Evolutionary conservation across 129 eudicot species (phyloP), one percentile per base, ranked within the genome.

Genomic region (Logfia minima): DNA sequence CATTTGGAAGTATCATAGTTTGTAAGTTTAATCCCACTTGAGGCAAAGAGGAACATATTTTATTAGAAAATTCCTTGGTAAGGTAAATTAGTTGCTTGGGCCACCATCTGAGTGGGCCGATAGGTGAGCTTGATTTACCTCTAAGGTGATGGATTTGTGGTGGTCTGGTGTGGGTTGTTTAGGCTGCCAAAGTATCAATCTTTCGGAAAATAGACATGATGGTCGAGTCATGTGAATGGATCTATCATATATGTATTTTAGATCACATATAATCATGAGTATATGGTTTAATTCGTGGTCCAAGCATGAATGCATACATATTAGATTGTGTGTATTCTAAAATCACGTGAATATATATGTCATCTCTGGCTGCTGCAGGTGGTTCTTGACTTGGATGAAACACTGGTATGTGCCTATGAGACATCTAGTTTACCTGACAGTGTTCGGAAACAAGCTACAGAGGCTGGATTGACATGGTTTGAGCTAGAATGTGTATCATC

Each of bases 381-480:
- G 79, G 99, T 91, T 87, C 99, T 95, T 68, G 99, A 95, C 78
- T 84, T 95, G 85, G 99, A 95, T 77, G 99, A 95, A 83, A 95
- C 99, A 68, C 70, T 95, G 69, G 94, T 95, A 5, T 95, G 99
- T 86, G 96, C 99, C 28, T 95, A 95, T 81, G 99, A 95, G 81
- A 89, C 97, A 52, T 87, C 92, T 45, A 95, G 94, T 80, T 86
- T 95, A 77, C 99, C 99, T 75, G 86, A 94, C 65, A 79, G 85
- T 58, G 77, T 95, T 70, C 86, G 88, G 55, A 84, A 79, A 82
- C 97, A 91, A 84, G 99, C 99, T 62, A 87, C 90, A 21, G 97
- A 95, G 72, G 96, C 92, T 82, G 97, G 97, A 70, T 76, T 95
- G 77, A 86, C 91, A 39, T 95, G 99, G 97, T 95, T 95, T 85